A percentile compares a stretch with the other conserved stretches of the same genome.
phyloP scores from a whole-genome alignment of 768 basidiomycete species.

The Crucibulum laeve region DNA sequence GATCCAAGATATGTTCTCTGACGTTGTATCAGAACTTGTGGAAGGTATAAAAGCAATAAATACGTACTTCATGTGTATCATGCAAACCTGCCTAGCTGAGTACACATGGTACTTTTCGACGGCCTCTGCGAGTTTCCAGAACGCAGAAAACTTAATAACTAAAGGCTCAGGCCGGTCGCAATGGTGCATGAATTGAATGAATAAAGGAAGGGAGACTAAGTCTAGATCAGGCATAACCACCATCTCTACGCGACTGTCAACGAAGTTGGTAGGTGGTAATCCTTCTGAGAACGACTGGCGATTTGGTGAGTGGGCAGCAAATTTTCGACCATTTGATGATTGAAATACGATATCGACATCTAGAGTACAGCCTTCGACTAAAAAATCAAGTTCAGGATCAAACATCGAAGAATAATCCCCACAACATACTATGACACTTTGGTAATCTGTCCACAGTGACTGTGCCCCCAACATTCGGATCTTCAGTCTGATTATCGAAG shows the following conservation, averaged over 20 bases:
- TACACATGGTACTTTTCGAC: constrained; percentile 16
- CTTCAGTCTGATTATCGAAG: no score
- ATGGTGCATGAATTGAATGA: neutral
- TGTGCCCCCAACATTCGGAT: no score
- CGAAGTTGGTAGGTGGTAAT: neutral
- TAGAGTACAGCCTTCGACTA: neutral
- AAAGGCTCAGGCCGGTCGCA: neutral
- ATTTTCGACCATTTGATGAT: neutral
- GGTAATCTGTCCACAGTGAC: no score
- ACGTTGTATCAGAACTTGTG: no score
- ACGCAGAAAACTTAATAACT: constrained; percentile 3
- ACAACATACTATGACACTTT: no score
- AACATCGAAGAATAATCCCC: no score
- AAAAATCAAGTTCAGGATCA: no score
- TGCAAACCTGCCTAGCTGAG: constrained; percentile 15
- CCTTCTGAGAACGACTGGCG: neutral
- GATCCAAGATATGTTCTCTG: no score
- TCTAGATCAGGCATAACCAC: neutral
- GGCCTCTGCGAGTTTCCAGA: constrained; percentile 11
- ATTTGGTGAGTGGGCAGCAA: neutral
- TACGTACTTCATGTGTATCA: no score
- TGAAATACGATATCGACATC: constrained; percentile 8
- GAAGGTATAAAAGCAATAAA: no score
- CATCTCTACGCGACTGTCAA: neutral
- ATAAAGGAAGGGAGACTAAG: neutral